A percentile compares a stretch with the other conserved stretches of the same genome.
These are phyloP conservation scores for Colletotrichum sp. DNA, from an alignment of 2,329 filamentous ascomycete genomes.

Conservation along the genomic window DNA sequence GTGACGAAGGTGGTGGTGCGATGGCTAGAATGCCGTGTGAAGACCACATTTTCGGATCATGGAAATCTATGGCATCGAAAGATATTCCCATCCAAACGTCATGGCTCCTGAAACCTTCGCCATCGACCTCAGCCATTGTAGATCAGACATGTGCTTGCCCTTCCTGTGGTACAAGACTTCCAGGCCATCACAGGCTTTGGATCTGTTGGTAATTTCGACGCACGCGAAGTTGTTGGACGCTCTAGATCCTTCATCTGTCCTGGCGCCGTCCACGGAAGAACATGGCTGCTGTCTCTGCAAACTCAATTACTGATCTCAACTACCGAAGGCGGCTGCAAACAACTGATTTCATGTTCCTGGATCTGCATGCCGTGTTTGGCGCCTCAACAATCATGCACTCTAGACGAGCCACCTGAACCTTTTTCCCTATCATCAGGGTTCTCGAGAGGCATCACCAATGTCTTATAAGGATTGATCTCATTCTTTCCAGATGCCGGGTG, in stretches of 20 bases:
- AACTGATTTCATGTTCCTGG: not conserved
- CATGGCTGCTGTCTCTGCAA: not conserved
- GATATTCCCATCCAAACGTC: not conserved
- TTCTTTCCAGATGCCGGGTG: not conserved
- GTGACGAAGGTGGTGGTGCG: not conserved
- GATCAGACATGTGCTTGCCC: not conserved
- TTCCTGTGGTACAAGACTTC: not conserved
- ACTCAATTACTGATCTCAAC: not conserved
- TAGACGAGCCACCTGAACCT: not conserved
- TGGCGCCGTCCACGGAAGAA: not conserved
- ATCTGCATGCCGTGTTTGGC: not conserved
- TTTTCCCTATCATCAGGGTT: not conserved
- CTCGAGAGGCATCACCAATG: not conserved
- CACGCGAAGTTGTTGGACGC: not conserved
- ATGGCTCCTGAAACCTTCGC: not conserved
- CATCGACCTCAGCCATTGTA: not conserved
- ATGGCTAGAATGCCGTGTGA: not conserved
- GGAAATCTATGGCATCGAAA: not conserved
- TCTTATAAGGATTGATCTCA: not conserved
- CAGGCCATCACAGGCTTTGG: not conserved
- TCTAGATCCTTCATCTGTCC: not conserved
- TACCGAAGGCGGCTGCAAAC: not conserved
- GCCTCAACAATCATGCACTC: not conserved
- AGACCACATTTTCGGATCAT: not conserved
- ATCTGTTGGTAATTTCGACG: not conserved